phyloP scores from a whole-genome alignment of 805 yeast genomes.

The Novakomyces olei region DNA sequence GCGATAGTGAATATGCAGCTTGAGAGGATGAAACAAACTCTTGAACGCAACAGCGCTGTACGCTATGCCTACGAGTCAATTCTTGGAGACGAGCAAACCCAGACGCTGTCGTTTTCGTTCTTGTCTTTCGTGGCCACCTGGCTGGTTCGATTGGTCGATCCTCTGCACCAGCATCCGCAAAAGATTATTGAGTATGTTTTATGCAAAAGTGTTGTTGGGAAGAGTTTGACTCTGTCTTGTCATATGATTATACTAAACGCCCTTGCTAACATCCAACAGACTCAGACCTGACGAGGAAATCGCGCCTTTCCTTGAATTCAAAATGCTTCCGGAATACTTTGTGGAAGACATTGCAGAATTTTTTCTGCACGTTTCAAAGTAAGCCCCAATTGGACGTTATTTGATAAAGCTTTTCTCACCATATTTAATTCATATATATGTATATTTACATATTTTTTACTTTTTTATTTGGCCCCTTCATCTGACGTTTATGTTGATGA shows the following conservation, averaged over 20 bases:
- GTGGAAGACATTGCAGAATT: slow-evolving; percentile 65
- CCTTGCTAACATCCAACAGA: too few relatives aligned
- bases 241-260: too few relatives aligned
- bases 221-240: too few relatives aligned
- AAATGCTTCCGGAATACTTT: slow-evolving; percentile 63
- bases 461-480: too few relatives aligned
- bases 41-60: slow-evolving; percentile 19
- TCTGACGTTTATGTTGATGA: too few relatives aligned
- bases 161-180: slow-evolving; percentile 43
- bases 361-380: slow-evolving; percentile 35
- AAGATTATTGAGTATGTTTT: too few relatives aligned
- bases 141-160: slow-evolving; percentile 50
- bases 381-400: too few relatives aligned
- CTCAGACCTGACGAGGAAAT: too few relatives aligned
- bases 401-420: too few relatives aligned
- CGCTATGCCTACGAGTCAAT: slow-evolving; percentile 37
- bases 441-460: too few relatives aligned
- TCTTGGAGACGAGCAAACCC: slow-evolving; percentile 33
- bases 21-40: slow-evolving; percentile 21
- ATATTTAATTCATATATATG: too few relatives aligned
- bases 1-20: slow-evolving; percentile 14
- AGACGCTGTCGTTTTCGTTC: slow-evolving; percentile 52
- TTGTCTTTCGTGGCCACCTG: slow-evolving; percentile 55
- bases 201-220: too few relatives aligned
- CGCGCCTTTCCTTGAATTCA: slow-evolving; percentile 53